Conservation (phyloP, 2,329 filamentous ascomycete species). For the Cladophialophora chaetospira region DNA sequence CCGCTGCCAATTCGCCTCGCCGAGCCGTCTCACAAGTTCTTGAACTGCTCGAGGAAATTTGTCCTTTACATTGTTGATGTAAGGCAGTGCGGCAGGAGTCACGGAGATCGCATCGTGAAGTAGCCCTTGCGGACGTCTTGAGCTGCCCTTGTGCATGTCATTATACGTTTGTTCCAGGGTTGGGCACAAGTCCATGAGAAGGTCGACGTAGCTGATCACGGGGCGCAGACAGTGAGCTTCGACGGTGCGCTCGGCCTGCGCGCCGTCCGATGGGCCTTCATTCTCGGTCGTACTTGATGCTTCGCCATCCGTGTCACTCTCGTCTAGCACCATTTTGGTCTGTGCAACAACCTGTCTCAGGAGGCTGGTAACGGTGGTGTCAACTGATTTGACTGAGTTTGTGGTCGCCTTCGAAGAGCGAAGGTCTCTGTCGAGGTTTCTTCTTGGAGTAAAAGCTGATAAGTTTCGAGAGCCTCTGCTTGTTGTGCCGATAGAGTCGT, state of each 20-base stretch:
- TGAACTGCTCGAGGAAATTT: slow-evolving; percentile 4
- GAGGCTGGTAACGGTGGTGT: not conserved
- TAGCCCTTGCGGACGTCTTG: not conserved
- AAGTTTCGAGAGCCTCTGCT: too few relatives aligned
- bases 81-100: not conserved
- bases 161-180: slow-evolving; percentile 1
- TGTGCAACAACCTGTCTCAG: not conserved
- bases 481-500: too few relatives aligned
- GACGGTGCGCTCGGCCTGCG: not conserved
- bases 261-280: not conserved
- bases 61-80: slow-evolving; percentile 5
- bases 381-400: not conserved
- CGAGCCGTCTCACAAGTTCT: slow-evolving; percentile 5
- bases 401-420: too few relatives aligned
- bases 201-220: not conserved
- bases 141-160: not conserved
- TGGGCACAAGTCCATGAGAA: slow-evolving; percentile 10
- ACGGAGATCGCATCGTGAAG: not conserved
- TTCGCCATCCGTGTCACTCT: not conserved
- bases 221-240: not conserved
- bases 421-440: too few relatives aligned
- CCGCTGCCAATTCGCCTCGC: slow-evolving; percentile 14
- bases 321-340: not conserved
- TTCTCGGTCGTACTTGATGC: not conserved
- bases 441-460: too few relatives aligned